Conservation (phyloP, 2,329 filamentous ascomycete genomes). For the Venturia pyrina region DNA sequence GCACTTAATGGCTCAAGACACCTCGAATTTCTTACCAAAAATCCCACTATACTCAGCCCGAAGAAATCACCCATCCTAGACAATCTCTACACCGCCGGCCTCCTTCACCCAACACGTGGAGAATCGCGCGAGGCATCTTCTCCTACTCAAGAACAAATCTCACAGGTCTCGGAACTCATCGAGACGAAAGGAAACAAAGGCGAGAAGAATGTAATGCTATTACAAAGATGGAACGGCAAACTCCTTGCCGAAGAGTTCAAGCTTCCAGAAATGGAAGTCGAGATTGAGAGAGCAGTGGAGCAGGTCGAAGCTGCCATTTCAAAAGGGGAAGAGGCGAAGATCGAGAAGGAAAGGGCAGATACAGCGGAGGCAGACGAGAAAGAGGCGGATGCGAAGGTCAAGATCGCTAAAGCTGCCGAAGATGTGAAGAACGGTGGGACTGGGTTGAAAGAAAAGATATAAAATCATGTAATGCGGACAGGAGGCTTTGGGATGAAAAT, state of each 20-base stretch:
- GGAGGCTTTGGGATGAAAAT: neutral
- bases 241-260: conserved; percentile 39
- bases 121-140: neutral
- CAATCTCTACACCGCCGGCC: conserved; percentile 54
- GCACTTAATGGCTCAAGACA: conserved; percentile 78
- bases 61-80: conserved; percentile 62
- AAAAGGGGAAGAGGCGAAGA: conserved; percentile 16
- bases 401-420: neutral
- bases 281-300: conserved; percentile 43
- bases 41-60: conserved; percentile 55
- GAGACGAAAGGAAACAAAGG: conserved; percentile 30
- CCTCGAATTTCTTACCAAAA: conserved; percentile 67
- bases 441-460: neutral
- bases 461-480: neutral
- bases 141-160: neutral
- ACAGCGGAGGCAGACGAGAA: neutral
- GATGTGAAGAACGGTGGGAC: neutral
- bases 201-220: conserved; percentile 37
- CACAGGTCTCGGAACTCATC: conserved; percentile 15
- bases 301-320: conserved; percentile 36
- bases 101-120: conserved; percentile 31
- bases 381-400: conserved; percentile 1
- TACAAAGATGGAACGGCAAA: conserved; percentile 41
- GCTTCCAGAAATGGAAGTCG: conserved; percentile 42
- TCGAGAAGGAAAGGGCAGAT: conserved; percentile 28